Evolutionary conservation across 495 filamentous ascomycete species (phyloP), one percentile per base, ranked within the genome.

Genomic region (Hypoxylon trugodes): DNA sequence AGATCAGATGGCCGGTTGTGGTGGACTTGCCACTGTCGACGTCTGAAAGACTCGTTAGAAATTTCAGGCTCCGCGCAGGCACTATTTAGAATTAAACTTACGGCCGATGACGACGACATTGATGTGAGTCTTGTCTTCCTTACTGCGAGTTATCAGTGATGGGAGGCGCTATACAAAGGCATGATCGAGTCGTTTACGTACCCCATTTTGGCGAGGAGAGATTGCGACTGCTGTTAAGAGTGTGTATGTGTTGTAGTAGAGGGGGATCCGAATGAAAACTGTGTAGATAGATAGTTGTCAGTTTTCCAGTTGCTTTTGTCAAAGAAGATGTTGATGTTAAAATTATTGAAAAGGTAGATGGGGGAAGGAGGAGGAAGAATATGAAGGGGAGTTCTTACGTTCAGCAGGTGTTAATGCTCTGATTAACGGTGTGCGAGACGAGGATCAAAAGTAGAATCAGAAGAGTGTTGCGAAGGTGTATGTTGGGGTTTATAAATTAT

Each of bases 11-110:
- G 80, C 89, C 88, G 68, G 81, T 78, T 78, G 95, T 98, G 76
- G 95, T 98, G 55, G 94, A 97, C 89, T 98, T 98, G 82, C 95
- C 95, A 81, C 92, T 96, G 86, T 97, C 93, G 92, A 98, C 95
- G 88, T 98, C 93, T 75, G 57, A 15, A 1, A 46, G 28, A 26
- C 9, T 25, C 32, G 69, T 70, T 63, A 73, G 63, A 25, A 55
- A 56, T 38, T 6, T 18, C 7, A 15, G 37, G 18, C n/a, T 5
- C 6, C 24, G 25, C 8, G 7, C 28, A 35, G 12, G 47, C 85
- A 89, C 80, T 87, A 89, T 78, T 84, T 87, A 78, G 86, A 86
- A n/a, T n/a, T n/a, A 76, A 89, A 88, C 89, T 92, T 90, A 84
- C 92, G 90, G 83, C 91, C 93, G 85, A 96, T 96, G 84, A 97